Evolutionary conservation across 2,329 filamentous ascomycete genomes (phyloP), one percentile per base, ranked within the genome.

Genomic region (Magnaporthiopsis incrustans): DNA sequence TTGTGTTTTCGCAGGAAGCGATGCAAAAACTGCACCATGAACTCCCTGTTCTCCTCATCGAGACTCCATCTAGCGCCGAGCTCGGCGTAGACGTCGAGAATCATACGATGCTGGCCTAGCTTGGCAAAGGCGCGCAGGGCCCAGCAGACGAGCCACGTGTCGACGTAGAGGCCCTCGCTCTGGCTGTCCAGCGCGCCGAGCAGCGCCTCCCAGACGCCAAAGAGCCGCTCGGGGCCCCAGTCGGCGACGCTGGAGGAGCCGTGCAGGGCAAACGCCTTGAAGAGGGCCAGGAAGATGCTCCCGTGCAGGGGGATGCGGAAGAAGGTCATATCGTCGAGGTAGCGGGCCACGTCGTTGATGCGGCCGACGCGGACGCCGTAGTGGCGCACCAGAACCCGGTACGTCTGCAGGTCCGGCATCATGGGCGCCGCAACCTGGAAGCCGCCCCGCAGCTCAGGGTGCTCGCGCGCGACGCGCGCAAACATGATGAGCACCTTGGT

Each of bases 281-380:
- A 90, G 4, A 98, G 79, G 10, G 89, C 82, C 53, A 95, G 79
- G 71, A 94, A 97, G 30, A 96, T 84, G 65, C 89, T 84, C 7
- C 89, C 89, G 66, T 94, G 86, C 22, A 94, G 77, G 0, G 86
- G 84, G 4, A 96, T 80, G 3, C 82, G 77, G 68, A 87, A 87
- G 53, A 78, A 77, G 64, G 84, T 85, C 92, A 97, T 97, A 73
- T 98, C 94, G 60, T 86, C 83, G 27, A 99, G 78, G 59, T 92
- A 84, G 61, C 85, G 82, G 14, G 85, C 84, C 15, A 96, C 86
- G 67, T 86, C 86, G 57, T 85, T 78, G 27, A 97, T 80, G 67
- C 96, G 82, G 22, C 94, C 94, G 4, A 86, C 79, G 25, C 80
- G 79, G 26, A 85, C 76, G 6, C 89, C 87, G 70, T 91, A 89